Conservation (phyloP, 768 basidiomycete genomes). For the Wakefieldia striispora region DNA sequence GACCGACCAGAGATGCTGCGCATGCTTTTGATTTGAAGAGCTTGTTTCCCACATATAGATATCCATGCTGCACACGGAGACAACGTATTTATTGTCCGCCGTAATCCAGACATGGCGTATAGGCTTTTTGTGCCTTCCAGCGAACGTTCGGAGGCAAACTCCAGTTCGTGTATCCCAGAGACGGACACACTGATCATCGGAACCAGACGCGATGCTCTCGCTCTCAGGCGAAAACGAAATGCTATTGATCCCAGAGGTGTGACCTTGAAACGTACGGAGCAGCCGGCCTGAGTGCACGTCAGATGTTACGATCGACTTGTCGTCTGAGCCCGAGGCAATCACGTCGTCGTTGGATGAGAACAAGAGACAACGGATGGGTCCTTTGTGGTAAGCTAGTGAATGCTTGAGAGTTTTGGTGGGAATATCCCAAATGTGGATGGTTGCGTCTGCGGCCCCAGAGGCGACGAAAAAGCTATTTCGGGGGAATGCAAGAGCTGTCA, state of each 20-base stretch:
- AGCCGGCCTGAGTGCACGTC: conserved; percentile 7
- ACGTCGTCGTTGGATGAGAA: conserved; percentile 18
- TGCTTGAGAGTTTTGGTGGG: conserved; percentile 1
- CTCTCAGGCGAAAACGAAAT: conserved; percentile 23
- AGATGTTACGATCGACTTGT: conserved; percentile 13
- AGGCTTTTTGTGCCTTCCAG: conserved; percentile 15
- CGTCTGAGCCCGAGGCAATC: conserved; percentile 16
- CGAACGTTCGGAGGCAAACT: conserved; percentile 13
- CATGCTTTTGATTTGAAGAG: conserved; percentile 6
- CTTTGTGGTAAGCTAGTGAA: conserved; percentile 14
- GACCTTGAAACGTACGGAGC: conserved; percentile 14
- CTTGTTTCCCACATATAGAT: conserved; percentile 13
- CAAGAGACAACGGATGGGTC: conserved; percentile 13
- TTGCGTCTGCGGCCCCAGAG: conserved; percentile 14
- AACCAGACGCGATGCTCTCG: conserved; percentile 19
- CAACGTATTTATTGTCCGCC: conserved; percentile 10
- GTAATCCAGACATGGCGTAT: conserved; percentile 19
- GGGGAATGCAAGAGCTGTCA: conserved; percentile 13
- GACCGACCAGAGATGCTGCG: conserved; percentile 14
- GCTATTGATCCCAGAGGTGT: conserved; percentile 14
- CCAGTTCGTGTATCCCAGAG: conserved; percentile 24
- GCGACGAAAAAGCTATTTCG: conserved; percentile 7
- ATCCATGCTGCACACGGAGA: conserved; percentile 14
- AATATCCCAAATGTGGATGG: conserved; percentile 18
- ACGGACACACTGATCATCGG: conserved; percentile 20